Evolutionary conservation across 139 green algal species (phyloP).

Genomic region (Micromonas pusilla): DNA sequence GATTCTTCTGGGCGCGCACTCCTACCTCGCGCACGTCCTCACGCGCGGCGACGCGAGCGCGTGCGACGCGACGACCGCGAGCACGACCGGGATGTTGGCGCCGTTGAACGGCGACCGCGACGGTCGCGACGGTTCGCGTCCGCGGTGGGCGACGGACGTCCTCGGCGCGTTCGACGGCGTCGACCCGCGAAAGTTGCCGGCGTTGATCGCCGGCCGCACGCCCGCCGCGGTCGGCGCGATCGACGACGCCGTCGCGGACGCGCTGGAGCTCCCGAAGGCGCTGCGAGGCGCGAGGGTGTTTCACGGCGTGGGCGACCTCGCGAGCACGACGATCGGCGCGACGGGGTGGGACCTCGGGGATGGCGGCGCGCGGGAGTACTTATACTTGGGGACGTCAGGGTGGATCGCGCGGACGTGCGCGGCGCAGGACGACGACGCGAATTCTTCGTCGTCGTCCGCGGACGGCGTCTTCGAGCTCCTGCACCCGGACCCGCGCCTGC

Average conservation of each 20-base stretch:
- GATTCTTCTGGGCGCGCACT: slow-evolving; percentile 1
- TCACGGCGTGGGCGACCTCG: slow-evolving; percentile 8
- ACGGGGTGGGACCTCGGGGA: too few species aligned
- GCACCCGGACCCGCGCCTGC: not conserved
- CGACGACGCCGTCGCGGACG: not conserved
- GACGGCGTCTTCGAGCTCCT: not conserved
- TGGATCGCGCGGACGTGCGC: too few species aligned
- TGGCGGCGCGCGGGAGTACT: not conserved
- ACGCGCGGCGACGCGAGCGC: not conserved
- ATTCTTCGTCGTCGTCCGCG: too few species aligned
- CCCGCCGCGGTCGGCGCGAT: not conserved
- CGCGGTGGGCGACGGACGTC: not conserved
- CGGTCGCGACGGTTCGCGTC: not conserved
- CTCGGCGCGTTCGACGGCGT: not conserved
- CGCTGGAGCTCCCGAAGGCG: not conserved
- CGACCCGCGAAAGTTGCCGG: not conserved
- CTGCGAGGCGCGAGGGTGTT: not conserved
- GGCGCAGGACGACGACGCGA: too few species aligned
- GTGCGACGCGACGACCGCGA: not conserved
- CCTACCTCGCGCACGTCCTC: not conserved
- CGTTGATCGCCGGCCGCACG: not conserved
- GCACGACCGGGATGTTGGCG: not conserved
- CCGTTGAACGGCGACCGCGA: not conserved
- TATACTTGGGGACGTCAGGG: not conserved
- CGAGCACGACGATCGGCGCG: not conserved